These are phyloP conservation scores for Leptomonas pyrrhocoris DNA, from an alignment of 208 protist species.

Conservation along the genomic window DNA sequence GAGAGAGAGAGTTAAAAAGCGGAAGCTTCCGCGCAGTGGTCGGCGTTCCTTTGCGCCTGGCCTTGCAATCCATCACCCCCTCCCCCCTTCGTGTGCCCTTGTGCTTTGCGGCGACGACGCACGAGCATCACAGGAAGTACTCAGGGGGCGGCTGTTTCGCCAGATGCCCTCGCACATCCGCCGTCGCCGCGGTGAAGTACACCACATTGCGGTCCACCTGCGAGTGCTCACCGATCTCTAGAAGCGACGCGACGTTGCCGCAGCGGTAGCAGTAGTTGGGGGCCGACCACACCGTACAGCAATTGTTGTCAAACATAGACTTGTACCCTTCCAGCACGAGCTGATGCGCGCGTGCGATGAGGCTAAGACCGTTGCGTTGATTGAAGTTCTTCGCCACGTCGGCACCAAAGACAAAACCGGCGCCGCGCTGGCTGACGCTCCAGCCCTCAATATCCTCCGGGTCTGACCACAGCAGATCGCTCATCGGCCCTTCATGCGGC, in stretches of 20 bases:
- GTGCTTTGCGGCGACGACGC: not conserved
- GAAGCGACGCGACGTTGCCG: conserved; percentile 94
- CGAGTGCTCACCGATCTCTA: conserved; percentile 90
- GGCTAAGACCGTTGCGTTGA: conserved; percentile 80
- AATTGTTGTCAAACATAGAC: conserved; percentile 91
- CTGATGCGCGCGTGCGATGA: conserved; percentile 92
- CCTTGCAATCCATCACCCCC: no score
- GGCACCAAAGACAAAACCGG: conserved; percentile 88
- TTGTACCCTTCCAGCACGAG: conserved; percentile 95
- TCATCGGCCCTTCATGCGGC: conserved; percentile 91
- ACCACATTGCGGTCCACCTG: conserved; percentile 70
- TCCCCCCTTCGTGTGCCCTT: not conserved
- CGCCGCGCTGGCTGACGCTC: conserved; percentile 86
- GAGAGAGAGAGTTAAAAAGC: no score
- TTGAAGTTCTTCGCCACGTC: conserved; percentile 83
- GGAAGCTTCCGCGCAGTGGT: no score
- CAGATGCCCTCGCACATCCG: conserved; percentile 77
- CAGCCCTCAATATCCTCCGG: conserved; percentile 92
- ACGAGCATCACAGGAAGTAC: conserved; percentile 50
- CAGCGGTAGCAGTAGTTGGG: conserved; percentile 96
- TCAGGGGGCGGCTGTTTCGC: conserved; percentile 88
- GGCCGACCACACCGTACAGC: conserved; percentile 96
- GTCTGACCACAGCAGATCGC: conserved; percentile 91
- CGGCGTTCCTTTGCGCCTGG: no score
- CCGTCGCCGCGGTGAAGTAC: conserved; percentile 79